Percentiles rank a stretch among this genome's conserved stretches.
Conservation (phyloP, 352 stramenopile species). For the Phytophthora rubi region DNA sequence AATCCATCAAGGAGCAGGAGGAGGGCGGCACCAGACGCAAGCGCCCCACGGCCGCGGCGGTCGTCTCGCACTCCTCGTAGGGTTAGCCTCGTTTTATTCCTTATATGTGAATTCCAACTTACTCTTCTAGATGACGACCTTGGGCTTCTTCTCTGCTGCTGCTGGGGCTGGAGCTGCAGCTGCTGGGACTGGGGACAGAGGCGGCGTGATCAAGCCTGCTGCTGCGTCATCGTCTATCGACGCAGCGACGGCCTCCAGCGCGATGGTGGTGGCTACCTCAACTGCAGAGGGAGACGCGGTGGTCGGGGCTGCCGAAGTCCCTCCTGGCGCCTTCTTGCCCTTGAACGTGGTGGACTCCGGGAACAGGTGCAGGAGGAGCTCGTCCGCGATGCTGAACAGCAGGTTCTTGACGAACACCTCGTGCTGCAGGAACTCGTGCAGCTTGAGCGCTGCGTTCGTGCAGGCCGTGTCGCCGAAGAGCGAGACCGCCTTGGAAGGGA, state of each 20-base stretch:
- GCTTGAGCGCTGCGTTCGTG: slow-evolving; percentile 79
- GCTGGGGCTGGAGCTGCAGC: background rate
- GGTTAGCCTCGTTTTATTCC: slow-evolving; percentile 16
- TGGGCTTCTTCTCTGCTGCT: slow-evolving; percentile 22
- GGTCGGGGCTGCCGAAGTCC: slow-evolving; percentile 1
- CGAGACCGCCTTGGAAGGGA: slow-evolving; percentile 74
- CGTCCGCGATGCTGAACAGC: slow-evolving; percentile 79
- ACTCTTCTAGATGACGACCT: slow-evolving; percentile 23
- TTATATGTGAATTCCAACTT: slow-evolving; percentile 21
- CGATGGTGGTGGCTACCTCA: slow-evolving; percentile 29
- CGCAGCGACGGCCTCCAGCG: slow-evolving; percentile 23
- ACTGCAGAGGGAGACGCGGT: slow-evolving; percentile 24
- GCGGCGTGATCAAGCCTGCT: slow-evolving; percentile 7
- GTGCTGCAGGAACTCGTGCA: slow-evolving; percentile 89
- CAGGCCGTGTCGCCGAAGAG: slow-evolving; percentile 81
- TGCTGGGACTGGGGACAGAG: slow-evolving; percentile 18
- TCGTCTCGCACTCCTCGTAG: slow-evolving; percentile 30
- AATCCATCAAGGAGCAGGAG: slow-evolving; percentile 81
- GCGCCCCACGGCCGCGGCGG: slow-evolving; percentile 50
- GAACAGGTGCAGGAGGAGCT: slow-evolving; percentile 81
- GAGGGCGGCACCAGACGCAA: slow-evolving; percentile 58
- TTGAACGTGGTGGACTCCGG: slow-evolving; percentile 65
- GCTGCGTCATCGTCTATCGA: slow-evolving; percentile 32
- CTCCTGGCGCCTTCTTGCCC: slow-evolving; percentile 34
- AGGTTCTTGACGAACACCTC: slow-evolving; percentile 90